Base-by-base conservation (phyloP, 257 asterid species). In the Forsythia viridissima region DNA sequence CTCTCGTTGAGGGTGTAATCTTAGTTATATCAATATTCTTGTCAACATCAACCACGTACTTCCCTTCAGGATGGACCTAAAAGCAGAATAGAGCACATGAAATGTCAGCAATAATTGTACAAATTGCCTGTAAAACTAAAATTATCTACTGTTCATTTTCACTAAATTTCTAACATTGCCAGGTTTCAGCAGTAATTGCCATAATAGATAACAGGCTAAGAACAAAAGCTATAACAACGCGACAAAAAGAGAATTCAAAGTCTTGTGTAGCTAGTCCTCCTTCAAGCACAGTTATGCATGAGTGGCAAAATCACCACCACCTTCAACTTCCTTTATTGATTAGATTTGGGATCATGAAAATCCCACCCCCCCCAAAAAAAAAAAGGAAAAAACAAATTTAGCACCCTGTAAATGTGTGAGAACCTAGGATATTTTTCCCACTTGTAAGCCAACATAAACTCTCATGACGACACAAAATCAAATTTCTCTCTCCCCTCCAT, bases 11-110 rank as follows among this genome's bases (percentile, higher is more conserved):
- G 70, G 93, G 93, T 16, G 91, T 84, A 51, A 89, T 83, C 84
- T 86, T 86, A 21, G 91, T 86, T 55, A 86, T 84, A 71, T 89
- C 91, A 78, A 89, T 87, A 76, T 70, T 85, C 72, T 89, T 89
- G 81, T 85, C 93, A 55, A 87, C 83, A 77, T 87, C 90, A 39
- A 87, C 91, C 30, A 87, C 93, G 78, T 89, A 91, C 80, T 95
- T 95, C 71, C 99, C 99, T 80, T 95, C 99, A 13, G 97, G 97
- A 77, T 93, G 97, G 48, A 93, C 98, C 97, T 95, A 81, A 6
- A 59, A 42, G 46, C 65, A 77, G 37, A 79, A 80, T 65, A 83
- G 40, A 39, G 37, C 9, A 72, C 61, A 70, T 9, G 73, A 83
- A 57, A 80, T 15, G 76, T 72, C 72, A 78, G 40, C 70, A 63